Evolutionary conservation across 192 early-diverging fungal species (phyloP).

Genomic region (Ambispora gerdemannii): DNA sequence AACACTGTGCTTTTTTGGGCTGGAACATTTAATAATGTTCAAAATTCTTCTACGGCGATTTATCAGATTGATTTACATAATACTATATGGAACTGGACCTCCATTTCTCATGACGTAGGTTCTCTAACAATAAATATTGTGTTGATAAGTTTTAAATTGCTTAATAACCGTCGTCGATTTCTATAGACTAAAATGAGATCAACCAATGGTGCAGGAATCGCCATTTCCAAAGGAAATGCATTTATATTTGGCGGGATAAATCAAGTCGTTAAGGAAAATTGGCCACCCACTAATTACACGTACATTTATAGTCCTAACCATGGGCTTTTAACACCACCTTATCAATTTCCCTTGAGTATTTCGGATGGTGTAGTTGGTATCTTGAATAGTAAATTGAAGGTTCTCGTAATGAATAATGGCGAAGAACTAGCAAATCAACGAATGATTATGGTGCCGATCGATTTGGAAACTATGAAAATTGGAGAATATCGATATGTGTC

Average conservation of each 20-base stretch:
- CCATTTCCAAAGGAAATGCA: neutral
- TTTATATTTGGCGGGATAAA: neutral
- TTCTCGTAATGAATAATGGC: neutral
- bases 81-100: neutral
- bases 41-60: neutral
- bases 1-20: neutral
- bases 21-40: neutral
- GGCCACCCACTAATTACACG: neutral
- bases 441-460: neutral
- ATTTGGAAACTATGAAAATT: neutral
- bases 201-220: neutral
- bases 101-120: neutral
- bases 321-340: neutral
- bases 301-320: neutral
- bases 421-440: neutral
- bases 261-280: no score
- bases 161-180: neutral
- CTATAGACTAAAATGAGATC: neutral
- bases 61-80: neutral
- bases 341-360: neutral
- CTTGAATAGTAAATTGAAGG: neutral
- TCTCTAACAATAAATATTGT: neutral
- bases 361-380: neutral
- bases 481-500: neutral
- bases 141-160: neutral